Evolutionary conservation across 2,329 filamentous ascomycete species (phyloP).

Genomic region (Dendryphion nanum): DNA sequence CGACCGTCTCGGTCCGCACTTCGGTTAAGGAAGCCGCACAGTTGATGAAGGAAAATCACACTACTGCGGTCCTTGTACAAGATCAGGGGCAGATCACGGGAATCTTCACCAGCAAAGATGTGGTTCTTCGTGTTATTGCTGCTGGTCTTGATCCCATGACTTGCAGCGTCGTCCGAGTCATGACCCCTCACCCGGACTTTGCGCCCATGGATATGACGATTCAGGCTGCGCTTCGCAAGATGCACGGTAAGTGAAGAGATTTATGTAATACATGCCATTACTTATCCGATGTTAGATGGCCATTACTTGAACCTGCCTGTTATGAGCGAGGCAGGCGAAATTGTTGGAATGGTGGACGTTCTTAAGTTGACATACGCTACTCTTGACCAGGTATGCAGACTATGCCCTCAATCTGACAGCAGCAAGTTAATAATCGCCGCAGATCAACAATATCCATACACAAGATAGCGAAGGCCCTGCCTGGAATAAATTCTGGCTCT

Average conservation of each 20-base stretch:
- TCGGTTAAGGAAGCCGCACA: slow-evolving; percentile 94
- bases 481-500: slow-evolving; percentile 99
- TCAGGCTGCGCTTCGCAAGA: slow-evolving; percentile 94
- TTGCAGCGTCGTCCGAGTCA: slow-evolving; percentile 96
- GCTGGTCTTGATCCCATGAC: slow-evolving; percentile 90
- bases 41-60: slow-evolving; percentile 98
- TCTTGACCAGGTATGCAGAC: slow-evolving; percentile 74
- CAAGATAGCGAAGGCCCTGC: slow-evolving; percentile 90
- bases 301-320: slow-evolving; percentile 98
- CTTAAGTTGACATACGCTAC: slow-evolving; percentile 98
- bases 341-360: slow-evolving; percentile 99
- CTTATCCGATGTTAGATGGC: slow-evolving; percentile 66
- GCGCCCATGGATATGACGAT: slow-evolving; percentile 99
- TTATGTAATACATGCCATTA: slow-evolving; percentile 8
- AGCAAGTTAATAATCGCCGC: too few species aligned
- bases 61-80: slow-evolving; percentile 91
- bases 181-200: slow-evolving; percentile 99
- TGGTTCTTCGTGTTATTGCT: slow-evolving; percentile 95
- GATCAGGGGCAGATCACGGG: slow-evolving; percentile 97
- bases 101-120: slow-evolving; percentile 99
- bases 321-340: slow-evolving; percentile 96
- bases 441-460: slow-evolving; percentile 87
- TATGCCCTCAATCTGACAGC: slow-evolving; percentile 2
- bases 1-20: slow-evolving; percentile 91
- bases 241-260: slow-evolving; percentile 74